Evolutionary conservation across 495 filamentous ascomycete species (phyloP).

Genomic region (Tuber microsphaerosporum): DNA sequence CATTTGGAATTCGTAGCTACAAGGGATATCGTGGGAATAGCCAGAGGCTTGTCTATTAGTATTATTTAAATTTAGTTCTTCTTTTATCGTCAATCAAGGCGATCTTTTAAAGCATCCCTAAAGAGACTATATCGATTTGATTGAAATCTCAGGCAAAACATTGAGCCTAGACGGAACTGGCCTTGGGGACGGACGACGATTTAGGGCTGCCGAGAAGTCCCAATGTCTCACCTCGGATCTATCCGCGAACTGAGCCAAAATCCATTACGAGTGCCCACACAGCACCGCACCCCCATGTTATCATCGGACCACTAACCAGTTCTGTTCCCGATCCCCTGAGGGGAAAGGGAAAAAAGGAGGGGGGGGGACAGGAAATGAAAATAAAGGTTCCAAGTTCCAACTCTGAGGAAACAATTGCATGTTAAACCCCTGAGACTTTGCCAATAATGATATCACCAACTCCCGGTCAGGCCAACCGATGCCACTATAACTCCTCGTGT

Average conservation of each 20-base stretch:
- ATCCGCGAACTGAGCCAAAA: background rate
- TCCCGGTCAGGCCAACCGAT: background rate
- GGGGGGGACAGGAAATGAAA: background rate
- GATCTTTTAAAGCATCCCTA: background rate
- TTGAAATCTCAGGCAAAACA: background rate
- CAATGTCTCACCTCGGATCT: background rate
- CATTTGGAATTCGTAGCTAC: background rate
- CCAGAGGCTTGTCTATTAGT: background rate
- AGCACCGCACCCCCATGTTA: background rate
- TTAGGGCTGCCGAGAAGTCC: background rate
- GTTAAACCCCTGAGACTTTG: background rate
- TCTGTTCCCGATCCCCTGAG: background rate
- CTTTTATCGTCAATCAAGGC: background rate
- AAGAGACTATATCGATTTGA: background rate
- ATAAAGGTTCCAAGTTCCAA: background rate
- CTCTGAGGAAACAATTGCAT: background rate
- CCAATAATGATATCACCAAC: background rate
- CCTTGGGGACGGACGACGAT: background rate
- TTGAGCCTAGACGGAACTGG: background rate
- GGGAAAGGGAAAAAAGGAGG: background rate
- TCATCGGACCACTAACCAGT: background rate
- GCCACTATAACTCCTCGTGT: background rate
- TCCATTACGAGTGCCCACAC: no score
- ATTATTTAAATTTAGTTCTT: background rate
- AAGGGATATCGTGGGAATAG: background rate